Base-by-base conservation (phyloP, 2,329 filamentous ascomycete species). In the Phialocephala subalpina region DNA sequence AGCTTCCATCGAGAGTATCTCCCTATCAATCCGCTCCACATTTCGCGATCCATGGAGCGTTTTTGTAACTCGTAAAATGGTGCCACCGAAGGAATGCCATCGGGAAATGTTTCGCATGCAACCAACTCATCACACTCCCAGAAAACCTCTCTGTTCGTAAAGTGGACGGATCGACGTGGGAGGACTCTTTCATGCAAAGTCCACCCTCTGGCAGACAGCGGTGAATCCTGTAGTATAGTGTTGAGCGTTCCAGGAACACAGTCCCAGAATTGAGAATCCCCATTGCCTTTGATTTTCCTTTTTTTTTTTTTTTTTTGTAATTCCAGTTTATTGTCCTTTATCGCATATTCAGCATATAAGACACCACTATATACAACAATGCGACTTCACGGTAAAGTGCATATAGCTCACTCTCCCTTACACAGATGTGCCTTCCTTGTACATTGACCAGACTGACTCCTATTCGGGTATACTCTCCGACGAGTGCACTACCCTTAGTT, bases 1-100 rank as follows among this genome's bases (percentile, higher is more conserved):
- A 77, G 65, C 16, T 63, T 55, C 20, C 73, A 67, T 6, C 42
- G 38, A 3, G 71, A 72, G 47, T 75, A 77, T 11, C 69, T 60
- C 20, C 69, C 63, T 0, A 70, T 47, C 5, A 72, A 25, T 16
- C 6, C 33, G 12, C 22, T n/a, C 70, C 70, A 72, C 5, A 20
- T 47, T 22, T 33, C 45, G 36, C n/a, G 52, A 16, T 56, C 25
- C 27, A n/a, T 45, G 7, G 38, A 25, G 4, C 42, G 35, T 36
- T 55, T 40, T n/a, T 57, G 47, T 12, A 57, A n/a, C 25, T 27
- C 27, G 9, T 27, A n/a, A 14, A 45, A 53, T 1, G 35, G 20
- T 18, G 33, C 20, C 14, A 11, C 33, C 1, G 29, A 57, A 14
- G 59, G 63, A 7, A 58, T 53, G 12, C 20, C 40, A 14, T 66